phyloP scores from a whole-genome alignment of 2,329 filamentous ascomycete genomes.

The Neonectria neomacrospora region DNA sequence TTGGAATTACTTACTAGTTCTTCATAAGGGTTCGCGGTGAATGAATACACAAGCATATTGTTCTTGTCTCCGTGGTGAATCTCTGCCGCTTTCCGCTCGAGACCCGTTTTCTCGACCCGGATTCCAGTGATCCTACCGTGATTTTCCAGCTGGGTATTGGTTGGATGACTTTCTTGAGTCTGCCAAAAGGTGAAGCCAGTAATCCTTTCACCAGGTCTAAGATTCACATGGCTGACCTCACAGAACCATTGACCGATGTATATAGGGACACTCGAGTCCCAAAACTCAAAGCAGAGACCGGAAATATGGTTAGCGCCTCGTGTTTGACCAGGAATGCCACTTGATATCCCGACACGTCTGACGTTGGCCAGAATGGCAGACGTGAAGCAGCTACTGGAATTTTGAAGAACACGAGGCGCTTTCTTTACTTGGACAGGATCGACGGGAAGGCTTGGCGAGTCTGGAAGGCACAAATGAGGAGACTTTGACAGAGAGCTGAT shows the following conservation, averaged over 20 bases:
- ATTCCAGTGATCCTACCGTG: conserved; percentile 6
- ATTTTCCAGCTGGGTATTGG: not conserved
- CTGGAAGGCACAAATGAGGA: not conserved
- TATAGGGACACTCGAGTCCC: not conserved
- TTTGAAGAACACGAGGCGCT: not conserved
- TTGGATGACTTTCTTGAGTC: not conserved
- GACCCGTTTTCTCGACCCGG: not conserved
- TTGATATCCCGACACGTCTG: conserved; percentile 4
- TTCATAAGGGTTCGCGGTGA: conserved; percentile 1
- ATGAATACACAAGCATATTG: not conserved
- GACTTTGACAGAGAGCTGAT: not conserved
- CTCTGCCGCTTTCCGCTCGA: not conserved
- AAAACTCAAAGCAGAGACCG: conserved; percentile 22
- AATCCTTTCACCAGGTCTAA: not conserved
- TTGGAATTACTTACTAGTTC: not conserved
- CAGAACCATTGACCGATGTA: conserved; percentile 23
- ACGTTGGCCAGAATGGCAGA: not conserved
- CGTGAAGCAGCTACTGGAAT: not conserved
- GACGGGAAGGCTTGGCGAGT: not conserved
- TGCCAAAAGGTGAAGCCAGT: conserved; percentile 10
- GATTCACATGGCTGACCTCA: not conserved
- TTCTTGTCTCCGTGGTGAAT: not conserved
- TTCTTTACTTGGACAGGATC: not conserved
- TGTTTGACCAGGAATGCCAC: not conserved
- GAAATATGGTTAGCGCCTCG: not conserved